Evolutionary conservation across 192 early-diverging fungal genomes (phyloP).

Genomic region (Backusella australiensis): DNA sequence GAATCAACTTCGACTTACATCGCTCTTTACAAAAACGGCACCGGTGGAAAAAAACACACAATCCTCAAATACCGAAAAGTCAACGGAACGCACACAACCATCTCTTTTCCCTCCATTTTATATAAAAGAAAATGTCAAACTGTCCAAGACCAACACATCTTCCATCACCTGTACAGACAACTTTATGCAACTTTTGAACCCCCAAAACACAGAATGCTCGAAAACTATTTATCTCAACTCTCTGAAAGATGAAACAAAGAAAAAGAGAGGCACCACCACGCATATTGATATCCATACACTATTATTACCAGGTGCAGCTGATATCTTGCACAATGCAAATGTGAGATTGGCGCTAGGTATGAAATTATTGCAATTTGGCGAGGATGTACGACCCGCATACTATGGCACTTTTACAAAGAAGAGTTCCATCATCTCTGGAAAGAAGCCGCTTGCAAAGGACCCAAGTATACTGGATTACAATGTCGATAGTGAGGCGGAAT

Average conservation of each 20-base stretch:
- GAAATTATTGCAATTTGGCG: slow-evolving; percentile 70
- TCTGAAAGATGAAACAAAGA: not conserved
- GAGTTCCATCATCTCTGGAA: slow-evolving; percentile 52
- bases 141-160: slow-evolving; percentile 40
- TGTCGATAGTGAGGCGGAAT: slow-evolving; percentile 87
- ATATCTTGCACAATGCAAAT: slow-evolving; percentile 31
- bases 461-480: slow-evolving; percentile 71
- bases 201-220: not conserved
- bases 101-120: slow-evolving; percentile 60
- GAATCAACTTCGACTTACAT: slow-evolving; percentile 26
- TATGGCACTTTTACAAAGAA: slow-evolving; percentile 79
- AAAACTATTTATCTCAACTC: not conserved
- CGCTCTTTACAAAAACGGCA: slow-evolving; percentile 29
- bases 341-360: slow-evolving; percentile 38
- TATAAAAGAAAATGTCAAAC: slow-evolving; percentile 45
- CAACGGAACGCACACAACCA: slow-evolving; percentile 3
- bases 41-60: slow-evolving; percentile 36
- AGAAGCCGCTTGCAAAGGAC: slow-evolving; percentile 65
- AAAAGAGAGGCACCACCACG: slow-evolving; percentile 5
- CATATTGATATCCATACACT: slow-evolving; percentile 32
- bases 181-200: slow-evolving; percentile 2
- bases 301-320: slow-evolving; percentile 28
- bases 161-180: not conserved
- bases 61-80: slow-evolving; percentile 26
- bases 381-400: slow-evolving; percentile 73